Conservation (phyloP, 2,329 filamentous ascomycete species). For the Xylariaceae sp. region DNA sequence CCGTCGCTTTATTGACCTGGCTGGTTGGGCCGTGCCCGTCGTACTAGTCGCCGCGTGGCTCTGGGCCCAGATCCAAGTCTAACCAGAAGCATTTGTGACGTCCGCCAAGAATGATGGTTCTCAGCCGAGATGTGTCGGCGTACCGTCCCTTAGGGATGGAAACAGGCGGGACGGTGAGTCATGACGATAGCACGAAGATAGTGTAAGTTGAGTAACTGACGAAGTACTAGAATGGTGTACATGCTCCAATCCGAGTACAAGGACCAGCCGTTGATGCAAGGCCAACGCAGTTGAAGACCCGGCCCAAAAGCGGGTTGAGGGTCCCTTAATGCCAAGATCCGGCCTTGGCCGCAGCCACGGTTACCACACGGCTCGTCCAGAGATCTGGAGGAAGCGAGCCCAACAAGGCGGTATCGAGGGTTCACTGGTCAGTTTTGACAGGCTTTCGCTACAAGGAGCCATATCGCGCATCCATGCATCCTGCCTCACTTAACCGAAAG, state of each 20-base stretch:
- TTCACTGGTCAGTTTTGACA: slow-evolving; percentile 26
- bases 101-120: slow-evolving; percentile 1
- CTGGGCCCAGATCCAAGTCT: slow-evolving; percentile 11
- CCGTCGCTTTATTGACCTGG: slow-evolving; percentile 3
- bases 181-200: slow-evolving; percentile 20
- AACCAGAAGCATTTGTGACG: slow-evolving; percentile 11
- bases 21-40: slow-evolving; percentile 9
- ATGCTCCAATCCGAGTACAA: slow-evolving; percentile 24
- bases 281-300: slow-evolving; percentile 31
- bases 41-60: slow-evolving; percentile 2
- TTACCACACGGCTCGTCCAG: slow-evolving; percentile 20
- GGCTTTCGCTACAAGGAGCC: slow-evolving; percentile 10
- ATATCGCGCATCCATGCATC: slow-evolving; percentile 24
- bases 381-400: slow-evolving; percentile 26
- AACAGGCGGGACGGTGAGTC: slow-evolving; percentile 11
- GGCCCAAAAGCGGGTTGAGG: slow-evolving; percentile 15
- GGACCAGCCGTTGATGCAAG: slow-evolving; percentile 32
- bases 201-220: slow-evolving; percentile 21
- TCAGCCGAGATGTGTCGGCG: slow-evolving; percentile 11
- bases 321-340: slow-evolving; percentile 13
- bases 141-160: slow-evolving; percentile 19
- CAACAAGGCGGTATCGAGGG: slow-evolving; percentile 27
- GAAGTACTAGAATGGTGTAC: slow-evolving; percentile 19
- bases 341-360: slow-evolving; percentile 9
- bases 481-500: slow-evolving; percentile 30